Base-by-base conservation (phyloP, 495 filamentous ascomycete species). In the Xylaria scruposa region DNA sequence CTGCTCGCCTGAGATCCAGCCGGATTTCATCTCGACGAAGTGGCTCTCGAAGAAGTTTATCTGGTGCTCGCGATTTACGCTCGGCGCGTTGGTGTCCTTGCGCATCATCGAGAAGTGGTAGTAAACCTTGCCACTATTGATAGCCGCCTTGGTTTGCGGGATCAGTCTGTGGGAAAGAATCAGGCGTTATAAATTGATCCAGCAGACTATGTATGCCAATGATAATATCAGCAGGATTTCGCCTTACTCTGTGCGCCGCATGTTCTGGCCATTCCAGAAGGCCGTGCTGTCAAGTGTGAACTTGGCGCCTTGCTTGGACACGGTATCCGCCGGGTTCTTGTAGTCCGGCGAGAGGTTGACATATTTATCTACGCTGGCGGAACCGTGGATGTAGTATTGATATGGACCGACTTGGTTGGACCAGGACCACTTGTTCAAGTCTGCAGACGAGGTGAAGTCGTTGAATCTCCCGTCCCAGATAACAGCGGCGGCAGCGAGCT, bases 11-110 rank as follows among this genome's bases (percentile, higher is more conserved):
- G 84, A 85, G 67, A 89, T 81, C 86, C 85, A 87, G 68, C 91
- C 92, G 72, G 88, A 89, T 83, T 93, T 92, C 78, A 94, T 80
- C 83, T 93, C 91, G 68, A 91, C 93, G 80, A 92, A 93, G 82
- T 93, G 90, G 78, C 84, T 88, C 83, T 93, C 86, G 76, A 93
- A 93, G 83, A 93, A 93, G 75, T 85, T 88, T 70, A 93, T 90
- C 80, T 93, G 91, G 78, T 93, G 91, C 83, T 93, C 91, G 66
- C 90, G 85, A 5, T 82, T 84, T 2, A 85, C 82, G 38, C 83
- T 86, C 0, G 91, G 91, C 0, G 89, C 79, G 79, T 92, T 92
- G 42, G 82, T 84, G 61, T 83, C 81, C 13, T 78, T 83, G 64
- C 86, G 85, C 84, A 87, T 88, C 67, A 93, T 83, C 15, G 85